phyloP scores from a whole-genome alignment of 2,329 filamentous ascomycete genomes.

The Aspergillus arachidicola region DNA sequence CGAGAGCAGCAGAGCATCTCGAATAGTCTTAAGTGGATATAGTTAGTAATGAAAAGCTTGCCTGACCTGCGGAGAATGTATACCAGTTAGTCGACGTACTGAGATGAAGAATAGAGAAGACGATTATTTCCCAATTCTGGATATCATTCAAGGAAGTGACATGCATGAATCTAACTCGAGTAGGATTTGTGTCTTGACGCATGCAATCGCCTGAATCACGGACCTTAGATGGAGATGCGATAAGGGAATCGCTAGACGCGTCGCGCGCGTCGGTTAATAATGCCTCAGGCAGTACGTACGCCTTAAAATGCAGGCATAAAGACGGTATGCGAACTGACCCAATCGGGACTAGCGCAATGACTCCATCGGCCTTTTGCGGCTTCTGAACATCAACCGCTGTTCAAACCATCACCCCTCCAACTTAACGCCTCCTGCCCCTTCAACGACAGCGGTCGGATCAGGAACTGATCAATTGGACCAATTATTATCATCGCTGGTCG shows the following conservation, averaged over 20 bases:
- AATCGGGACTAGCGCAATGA: conserved; percentile 33
- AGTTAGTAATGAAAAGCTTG: conserved; percentile 3
- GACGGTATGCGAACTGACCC: conserved; percentile 27
- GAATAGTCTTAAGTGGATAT: conserved; percentile 13
- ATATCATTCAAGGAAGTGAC: neutral
- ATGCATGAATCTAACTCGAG: neutral
- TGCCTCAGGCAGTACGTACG: conserved; percentile 28
- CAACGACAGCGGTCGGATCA: conserved; percentile 24
- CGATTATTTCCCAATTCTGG: neutral
- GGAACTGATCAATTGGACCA: conserved; percentile 29
- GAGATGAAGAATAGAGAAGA: neutral
- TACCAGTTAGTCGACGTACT: neutral
- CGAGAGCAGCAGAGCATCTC: conserved; percentile 30
- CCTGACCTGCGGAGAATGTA: neutral
- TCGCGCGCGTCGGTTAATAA: conserved; percentile 31
- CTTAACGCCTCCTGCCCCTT: conserved; percentile 19
- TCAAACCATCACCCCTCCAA: conserved; percentile 34
- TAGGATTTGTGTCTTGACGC: conserved; percentile 2
- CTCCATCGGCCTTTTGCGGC: conserved; percentile 42
- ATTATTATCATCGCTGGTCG: conserved; percentile 15
- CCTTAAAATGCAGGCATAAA: conserved; percentile 29
- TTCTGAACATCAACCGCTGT: conserved; percentile 39
- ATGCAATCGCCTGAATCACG: conserved; percentile 10
- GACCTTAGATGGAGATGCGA: conserved; percentile 15
- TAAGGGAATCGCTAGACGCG: conserved; percentile 27